Percentiles rank a stretch among this genome's conserved stretches.
Evolutionary conservation across 495 filamentous ascomycete species (phyloP).

Genomic region (Aspergillus olivimuriae): DNA sequence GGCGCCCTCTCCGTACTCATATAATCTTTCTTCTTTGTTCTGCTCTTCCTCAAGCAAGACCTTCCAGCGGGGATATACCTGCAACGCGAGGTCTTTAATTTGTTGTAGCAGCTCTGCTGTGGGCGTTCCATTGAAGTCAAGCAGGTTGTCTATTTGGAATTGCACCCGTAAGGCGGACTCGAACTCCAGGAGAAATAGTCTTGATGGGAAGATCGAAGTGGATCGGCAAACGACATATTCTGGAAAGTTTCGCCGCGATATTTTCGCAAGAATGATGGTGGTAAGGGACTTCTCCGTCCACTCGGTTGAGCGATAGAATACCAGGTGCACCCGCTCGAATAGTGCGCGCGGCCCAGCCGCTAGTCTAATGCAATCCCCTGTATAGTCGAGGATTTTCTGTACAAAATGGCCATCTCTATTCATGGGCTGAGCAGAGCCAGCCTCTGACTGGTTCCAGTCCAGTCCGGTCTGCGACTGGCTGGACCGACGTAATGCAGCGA

Average conservation of each 20-base stretch:
- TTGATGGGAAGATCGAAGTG: conserved; percentile 77
- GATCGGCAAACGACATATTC: conserved; percentile 86
- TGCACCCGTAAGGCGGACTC: conserved; percentile 82
- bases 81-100: conserved; percentile 68
- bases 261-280: conserved; percentile 89
- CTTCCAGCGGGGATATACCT: conserved; percentile 76
- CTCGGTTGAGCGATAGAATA: conserved; percentile 93
- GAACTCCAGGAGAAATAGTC: conserved; percentile 73
- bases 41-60: conserved; percentile 69
- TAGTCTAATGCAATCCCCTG: conserved; percentile 79
- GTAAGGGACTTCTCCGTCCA: conserved; percentile 97
- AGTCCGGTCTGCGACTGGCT: conserved; percentile 71
- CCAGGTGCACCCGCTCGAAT: conserved; percentile 90
- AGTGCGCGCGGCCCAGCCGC: conserved; percentile 67
- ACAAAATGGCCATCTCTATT: conserved; percentile 57
- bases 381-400: conserved; percentile 70
- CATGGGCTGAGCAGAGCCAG: conserved; percentile 41
- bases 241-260: conserved; percentile 80
- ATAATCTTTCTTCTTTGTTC: conserved; percentile 69
- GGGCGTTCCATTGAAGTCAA: conserved; percentile 79
- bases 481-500: conserved; percentile 60
- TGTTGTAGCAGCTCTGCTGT: conserved; percentile 54
- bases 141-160: conserved; percentile 71
- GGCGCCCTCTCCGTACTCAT: conserved; percentile 78
- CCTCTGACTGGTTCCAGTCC: conserved; percentile 49